A percentile compares a stretch with the other conserved stretches of the same genome.
These are phyloP conservation scores for Saccharum officinarum DNA, from an alignment of 176 grass and related monocot genomes.

Conservation along the genomic window DNA sequence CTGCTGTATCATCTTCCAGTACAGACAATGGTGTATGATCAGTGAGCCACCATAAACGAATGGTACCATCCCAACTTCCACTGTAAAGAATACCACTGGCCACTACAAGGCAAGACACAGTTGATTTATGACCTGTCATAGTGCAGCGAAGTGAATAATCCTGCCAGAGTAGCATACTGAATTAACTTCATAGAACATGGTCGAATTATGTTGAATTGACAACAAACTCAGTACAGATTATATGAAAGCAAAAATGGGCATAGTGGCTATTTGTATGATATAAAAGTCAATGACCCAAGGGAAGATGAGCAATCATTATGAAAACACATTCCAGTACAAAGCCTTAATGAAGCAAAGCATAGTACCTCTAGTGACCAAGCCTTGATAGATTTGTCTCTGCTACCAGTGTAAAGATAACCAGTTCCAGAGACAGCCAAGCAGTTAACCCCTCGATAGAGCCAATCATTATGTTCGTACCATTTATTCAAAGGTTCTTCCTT, in stretches of 20 bases:
- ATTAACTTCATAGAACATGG: conserved; percentile 31
- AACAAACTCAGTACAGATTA: neutral
- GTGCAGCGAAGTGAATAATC: conserved; percentile 85
- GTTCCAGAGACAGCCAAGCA: conserved; percentile 79
- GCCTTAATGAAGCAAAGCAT: conserved; percentile 21
- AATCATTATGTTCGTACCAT: conserved; percentile 95
- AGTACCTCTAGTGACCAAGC: conserved; percentile 93
- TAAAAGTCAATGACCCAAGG: conserved; percentile 8
- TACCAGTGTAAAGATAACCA: conserved; percentile 75
- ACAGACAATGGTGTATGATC: conserved; percentile 81
- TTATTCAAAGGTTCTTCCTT: conserved; percentile 59
- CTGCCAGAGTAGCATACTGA: conserved; percentile 49
- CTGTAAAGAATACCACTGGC: conserved; percentile 83
- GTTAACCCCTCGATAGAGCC: conserved; percentile 82
- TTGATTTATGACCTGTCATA: conserved; percentile 88
- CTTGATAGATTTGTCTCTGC: conserved; percentile 92
- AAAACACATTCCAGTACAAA: neutral
- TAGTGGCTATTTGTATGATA: neutral
- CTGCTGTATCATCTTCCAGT: conserved; percentile 62
- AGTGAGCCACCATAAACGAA: conserved; percentile 90
- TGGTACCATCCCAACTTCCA: conserved; percentile 95
- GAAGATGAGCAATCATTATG: too few species aligned
- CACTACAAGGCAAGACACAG: conserved; percentile 79
- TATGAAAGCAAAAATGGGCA: neutral
- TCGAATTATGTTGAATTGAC: neutral